Evolutionary conservation across 2,329 filamentous ascomycete genomes (phyloP), one percentile per base, ranked within the genome.

Genomic region (Podosphaera xanthii): DNA sequence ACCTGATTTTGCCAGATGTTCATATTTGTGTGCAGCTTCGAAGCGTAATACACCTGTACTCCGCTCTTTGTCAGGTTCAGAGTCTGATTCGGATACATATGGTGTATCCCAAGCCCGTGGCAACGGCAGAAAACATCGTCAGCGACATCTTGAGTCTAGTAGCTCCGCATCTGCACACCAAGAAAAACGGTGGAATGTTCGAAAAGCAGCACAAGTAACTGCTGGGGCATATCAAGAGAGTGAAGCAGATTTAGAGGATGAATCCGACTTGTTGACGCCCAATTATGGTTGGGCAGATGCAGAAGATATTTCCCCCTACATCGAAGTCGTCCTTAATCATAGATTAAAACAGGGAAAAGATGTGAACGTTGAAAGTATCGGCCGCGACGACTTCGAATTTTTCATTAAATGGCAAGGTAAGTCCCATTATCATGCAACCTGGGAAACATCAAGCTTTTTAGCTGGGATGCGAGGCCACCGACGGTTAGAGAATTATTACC

Each of bases 401-500:
- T 80, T 84, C 71, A 89, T 98, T 71, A 98, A 98, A 74, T 98
- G 94, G 92, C 87, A 96, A 71, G 87, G 84, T 64, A 87, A 89
- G 71, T 94, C 92, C 9, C 89, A 98, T 69, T 83, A 94, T 65
- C 92, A 98, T 73, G 87, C 94, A 60, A 94, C 89, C 0, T 98
- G 92, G 91, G 90, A 97, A 71, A 83, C 82, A 0, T 83, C 84
- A 61, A 82, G 87, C 59, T 79, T 76, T 30, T 79, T 96, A 35
- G 77, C 81, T 33, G 79, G 82, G n/a, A 85, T 84, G 68, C 87
- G 87, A 62, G 91, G 92, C 61, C 84, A 84, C 64, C 86, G 90
- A 56, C 89, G 90, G 60, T 77, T 98, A 6, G 92, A 97, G 68
- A 98, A 98, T 70, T 98, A 97, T 73, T 90, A 87, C 71, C 83